Evolutionary conservation across 129 eudicot species (phyloP), one percentile per base, ranked within the genome.

Genomic region (Pulicaria dysenterica): DNA sequence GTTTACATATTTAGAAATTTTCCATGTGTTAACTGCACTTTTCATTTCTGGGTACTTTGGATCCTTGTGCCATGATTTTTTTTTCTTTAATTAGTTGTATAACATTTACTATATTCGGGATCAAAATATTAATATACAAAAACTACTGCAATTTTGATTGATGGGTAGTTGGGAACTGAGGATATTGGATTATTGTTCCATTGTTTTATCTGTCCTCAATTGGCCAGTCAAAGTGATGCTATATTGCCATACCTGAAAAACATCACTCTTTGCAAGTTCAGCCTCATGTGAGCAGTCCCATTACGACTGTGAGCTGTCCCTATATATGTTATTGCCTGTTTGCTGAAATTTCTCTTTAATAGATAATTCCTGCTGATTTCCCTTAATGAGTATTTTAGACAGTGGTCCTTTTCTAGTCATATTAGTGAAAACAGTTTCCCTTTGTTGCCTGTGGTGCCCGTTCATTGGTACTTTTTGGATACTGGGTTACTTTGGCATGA

Each of bases 211-310:
- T 4, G 10, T 46, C 31, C 58, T 24, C 47, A 47, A 46, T 47
- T 24, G 13, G 46, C 42, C 57, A 12, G 12, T 66, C 24, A 59
- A 13, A 37, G 24, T 59, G 46, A 61, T 8, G 80, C 90, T 16
- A 86, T 89, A 86, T 80, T 8, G 80, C 90, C 31, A 86, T 89
- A 86, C 82, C 88, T 8, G 87, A 80, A 42, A 73, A 79, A 7
- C 15, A 64, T 64, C 64, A 17, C 49, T 48, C 36, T 8, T 42
- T 63, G 16, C 44, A 42, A 63, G n/a, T 17, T 37, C 0, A 13
- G 38, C 9, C 14, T 63, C 36, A 61, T 14, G 10, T 63, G 50
- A 63, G 17, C 11, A 36, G 37, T 63, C 68, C 14, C 36, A 62
- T 62, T 34, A n/a, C 47, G 14, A 62, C 49, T 14, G n/a, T n/a